Evolutionary conservation across 2,329 filamentous ascomycete species (phyloP).

Genomic region (Paramyrothecium roridum): DNA sequence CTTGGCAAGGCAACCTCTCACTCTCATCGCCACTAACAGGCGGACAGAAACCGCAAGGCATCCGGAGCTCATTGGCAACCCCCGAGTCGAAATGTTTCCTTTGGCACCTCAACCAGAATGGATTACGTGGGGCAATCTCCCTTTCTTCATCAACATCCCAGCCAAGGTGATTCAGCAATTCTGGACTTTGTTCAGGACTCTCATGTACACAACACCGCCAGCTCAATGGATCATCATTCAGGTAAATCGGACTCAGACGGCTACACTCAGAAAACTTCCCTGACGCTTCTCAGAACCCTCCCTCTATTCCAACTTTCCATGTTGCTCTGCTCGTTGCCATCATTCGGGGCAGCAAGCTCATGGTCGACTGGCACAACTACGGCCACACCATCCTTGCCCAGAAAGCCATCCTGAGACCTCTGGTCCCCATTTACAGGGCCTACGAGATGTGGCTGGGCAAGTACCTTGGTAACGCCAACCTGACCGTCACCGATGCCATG

Average conservation of each 20-base stretch:
- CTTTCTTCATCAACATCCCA: conserved; percentile 77
- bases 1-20: not conserved
- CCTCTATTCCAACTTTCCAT: conserved; percentile 86
- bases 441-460: conserved; percentile 76
- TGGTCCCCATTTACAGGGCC: conserved; percentile 72
- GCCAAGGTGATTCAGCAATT: conserved; percentile 86
- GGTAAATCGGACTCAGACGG: conserved; percentile 42
- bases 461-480: conserved; percentile 65
- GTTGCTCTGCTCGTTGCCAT: conserved; percentile 71
- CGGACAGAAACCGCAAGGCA: conserved; percentile 71
- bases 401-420: conserved; percentile 60
- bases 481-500: conserved; percentile 92
- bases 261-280: not conserved
- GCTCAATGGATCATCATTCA: conserved; percentile 84
- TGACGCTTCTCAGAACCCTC: conserved; percentile 67
- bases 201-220: conserved; percentile 73
- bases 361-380: conserved; percentile 99
- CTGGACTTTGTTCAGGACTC: conserved; percentile 63
- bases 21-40: not conserved
- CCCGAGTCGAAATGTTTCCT: conserved; percentile 67
- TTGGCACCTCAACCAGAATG: conserved; percentile 64
- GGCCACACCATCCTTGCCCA: conserved; percentile 86
- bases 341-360: conserved; percentile 73
- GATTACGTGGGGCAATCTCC: conserved; percentile 65
- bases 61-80: conserved; percentile 68